A percentile compares a stretch with the other conserved stretches of the same genome.
These are phyloP conservation scores for Mycena metata DNA, from an alignment of 768 basidiomycete species.

Conservation along the genomic window DNA sequence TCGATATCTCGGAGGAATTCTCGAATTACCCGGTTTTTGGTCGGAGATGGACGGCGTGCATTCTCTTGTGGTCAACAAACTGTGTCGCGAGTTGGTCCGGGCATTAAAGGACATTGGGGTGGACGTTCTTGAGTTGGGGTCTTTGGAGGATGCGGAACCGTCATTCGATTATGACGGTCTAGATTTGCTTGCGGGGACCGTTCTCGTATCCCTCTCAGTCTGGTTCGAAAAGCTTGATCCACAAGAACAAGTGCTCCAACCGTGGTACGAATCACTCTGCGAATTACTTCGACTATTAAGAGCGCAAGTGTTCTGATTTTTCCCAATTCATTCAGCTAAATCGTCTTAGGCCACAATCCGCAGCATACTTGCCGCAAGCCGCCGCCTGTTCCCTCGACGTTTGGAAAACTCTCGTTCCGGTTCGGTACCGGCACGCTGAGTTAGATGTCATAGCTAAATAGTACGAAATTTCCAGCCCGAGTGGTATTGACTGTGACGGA, in stretches of 20 bases:
- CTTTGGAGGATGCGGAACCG: background rate
- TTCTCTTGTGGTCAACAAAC: background rate
- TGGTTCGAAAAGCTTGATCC: background rate
- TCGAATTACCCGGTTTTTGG: slow-evolving; percentile 8
- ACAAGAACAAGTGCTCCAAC: background rate
- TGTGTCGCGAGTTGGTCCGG: background rate
- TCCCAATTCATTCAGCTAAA: background rate
- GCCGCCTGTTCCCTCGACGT: too few species aligned
- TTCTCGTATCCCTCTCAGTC: background rate
- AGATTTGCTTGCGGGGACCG: background rate
- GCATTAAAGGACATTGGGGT: slow-evolving; percentile 6
- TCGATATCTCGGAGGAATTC: slow-evolving; percentile 1
- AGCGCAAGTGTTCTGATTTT: background rate
- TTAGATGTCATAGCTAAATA: too few species aligned
- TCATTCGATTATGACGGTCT: slow-evolving; percentile 13
- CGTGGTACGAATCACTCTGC: background rate
- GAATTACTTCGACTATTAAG: slow-evolving; percentile 3
- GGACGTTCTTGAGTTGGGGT: background rate
- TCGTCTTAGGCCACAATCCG: background rate
- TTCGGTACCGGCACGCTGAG: too few species aligned
- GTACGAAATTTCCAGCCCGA: too few species aligned
- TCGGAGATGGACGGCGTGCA: background rate
- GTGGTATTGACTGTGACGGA: too few species aligned
- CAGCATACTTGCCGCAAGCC: background rate
- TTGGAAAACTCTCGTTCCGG: too few species aligned